These are phyloP conservation scores for Telfairia occidentalis DNA, from an alignment of 331 rosid species.

Conservation along the genomic window DNA sequence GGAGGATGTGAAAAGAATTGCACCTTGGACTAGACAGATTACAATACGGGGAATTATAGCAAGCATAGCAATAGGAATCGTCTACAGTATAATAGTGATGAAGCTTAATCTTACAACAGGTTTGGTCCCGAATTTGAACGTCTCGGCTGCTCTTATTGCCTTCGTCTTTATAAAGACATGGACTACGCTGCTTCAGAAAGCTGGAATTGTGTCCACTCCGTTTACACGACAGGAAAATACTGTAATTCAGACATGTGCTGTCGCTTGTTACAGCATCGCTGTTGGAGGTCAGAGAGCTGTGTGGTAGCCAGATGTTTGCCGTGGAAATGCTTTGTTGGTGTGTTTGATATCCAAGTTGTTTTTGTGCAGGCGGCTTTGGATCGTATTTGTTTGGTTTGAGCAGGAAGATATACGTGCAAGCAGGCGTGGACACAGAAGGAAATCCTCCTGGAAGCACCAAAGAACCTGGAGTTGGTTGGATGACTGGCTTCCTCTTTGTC, in stretches of 20 bases:
- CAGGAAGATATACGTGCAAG: slow-evolving; percentile 68
- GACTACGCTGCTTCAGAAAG: slow-evolving; percentile 70
- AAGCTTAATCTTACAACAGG: slow-evolving; percentile 94
- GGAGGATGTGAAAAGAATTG: slow-evolving; percentile 40
- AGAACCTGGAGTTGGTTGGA: slow-evolving; percentile 91
- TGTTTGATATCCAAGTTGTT: neutral
- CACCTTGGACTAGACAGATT: slow-evolving; percentile 66
- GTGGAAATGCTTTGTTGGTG: neutral
- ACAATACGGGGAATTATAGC: slow-evolving; percentile 66
- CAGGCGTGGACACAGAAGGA: slow-evolving; percentile 66
- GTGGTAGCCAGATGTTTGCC: neutral
- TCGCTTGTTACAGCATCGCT: slow-evolving; percentile 88
- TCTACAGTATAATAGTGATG: slow-evolving; percentile 77
- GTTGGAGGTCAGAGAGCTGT: slow-evolving; percentile 58
- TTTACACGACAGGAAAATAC: slow-evolving; percentile 92
- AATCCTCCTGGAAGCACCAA: slow-evolving; percentile 67
- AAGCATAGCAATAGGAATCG: slow-evolving; percentile 51
- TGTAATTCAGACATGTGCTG: slow-evolving; percentile 88
- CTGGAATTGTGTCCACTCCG: slow-evolving; percentile 63
- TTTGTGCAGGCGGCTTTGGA: slow-evolving; percentile 79
- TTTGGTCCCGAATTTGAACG: slow-evolving; percentile 85
- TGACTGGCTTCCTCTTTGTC: slow-evolving; percentile 82
- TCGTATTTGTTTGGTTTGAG: slow-evolving; percentile 83
- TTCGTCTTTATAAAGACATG: slow-evolving; percentile 68
- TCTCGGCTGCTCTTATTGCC: slow-evolving; percentile 91